These are phyloP conservation scores for Fraxinus latifolia DNA, from an alignment of 305 asterid species.

Conservation along the genomic window DNA sequence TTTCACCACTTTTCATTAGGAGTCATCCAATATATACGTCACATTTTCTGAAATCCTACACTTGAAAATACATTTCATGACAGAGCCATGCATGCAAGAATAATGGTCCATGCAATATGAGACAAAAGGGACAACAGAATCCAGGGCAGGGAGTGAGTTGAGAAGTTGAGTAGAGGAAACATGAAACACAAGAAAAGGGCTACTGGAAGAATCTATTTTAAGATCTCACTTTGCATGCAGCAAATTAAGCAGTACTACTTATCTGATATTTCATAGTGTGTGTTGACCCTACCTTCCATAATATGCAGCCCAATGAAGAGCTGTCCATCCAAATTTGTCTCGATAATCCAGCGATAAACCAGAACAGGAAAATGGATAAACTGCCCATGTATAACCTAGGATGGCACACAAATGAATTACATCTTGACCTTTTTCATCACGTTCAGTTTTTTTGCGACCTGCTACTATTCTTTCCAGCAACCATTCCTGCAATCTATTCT, in stretches of 20 bases:
- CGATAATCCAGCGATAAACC: slow-evolving; percentile 87
- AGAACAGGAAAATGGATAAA: slow-evolving; percentile 69
- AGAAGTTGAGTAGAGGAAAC: slow-evolving; percentile 12
- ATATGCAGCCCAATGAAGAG: slow-evolving; percentile 97
- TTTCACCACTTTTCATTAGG: not conserved
- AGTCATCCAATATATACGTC: not conserved
- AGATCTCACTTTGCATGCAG: not conserved
- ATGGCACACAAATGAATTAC: slow-evolving; percentile 94
- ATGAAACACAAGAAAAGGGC: not conserved
- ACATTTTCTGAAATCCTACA: not conserved
- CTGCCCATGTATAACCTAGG: slow-evolving; percentile 87
- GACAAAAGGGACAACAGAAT: not conserved
- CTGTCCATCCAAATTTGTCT: slow-evolving; percentile 94
- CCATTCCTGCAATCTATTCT: slow-evolving; percentile 75
- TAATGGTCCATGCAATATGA: not conserved
- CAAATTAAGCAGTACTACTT: not conserved
- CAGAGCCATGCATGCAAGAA: not conserved
- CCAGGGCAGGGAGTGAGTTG: not conserved
- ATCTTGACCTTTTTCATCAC: slow-evolving; percentile 87
- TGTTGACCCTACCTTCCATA: slow-evolving; percentile 67
- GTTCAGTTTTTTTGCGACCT: slow-evolving; percentile 60
- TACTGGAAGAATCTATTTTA: not conserved
- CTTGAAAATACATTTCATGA: slow-evolving; percentile 2
- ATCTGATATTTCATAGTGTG: not conserved
- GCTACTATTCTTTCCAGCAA: slow-evolving; percentile 68